Evolutionary conservation across 2,329 filamentous ascomycete species (phyloP), one percentile per base, ranked within the genome.

Genomic region (Pseudocercospora vitis): DNA sequence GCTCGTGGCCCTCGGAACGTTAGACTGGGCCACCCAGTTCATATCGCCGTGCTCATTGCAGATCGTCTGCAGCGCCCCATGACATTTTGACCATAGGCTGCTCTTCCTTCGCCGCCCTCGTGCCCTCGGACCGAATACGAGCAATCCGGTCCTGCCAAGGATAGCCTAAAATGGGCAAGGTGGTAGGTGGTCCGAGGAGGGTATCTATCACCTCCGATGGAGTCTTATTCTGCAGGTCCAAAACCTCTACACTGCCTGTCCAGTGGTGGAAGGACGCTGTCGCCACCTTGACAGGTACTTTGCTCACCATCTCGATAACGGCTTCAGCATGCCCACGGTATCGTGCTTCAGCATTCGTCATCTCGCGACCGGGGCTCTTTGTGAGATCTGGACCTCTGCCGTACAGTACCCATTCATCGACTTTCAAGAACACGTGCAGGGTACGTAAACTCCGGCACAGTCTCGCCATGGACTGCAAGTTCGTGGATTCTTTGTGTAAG

Each of bases 391-490:
- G 48, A 1, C 52, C 40, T 32, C 12, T 40, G 0, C 52, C 52
- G 26, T 48, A 55, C 32, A 55, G 14, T 2, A 51, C 7, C 52
- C 52, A 55, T 14, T 55, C 52, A 48, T 55, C 52, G 2, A 55
- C 44, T n/a, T 55, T 55, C 9, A 55, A 21, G 33, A 45, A 55
- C 1, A 55, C 11, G 16, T 55, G 52, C 9, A 50, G 16, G 3
- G 48, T 55, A 7, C 48, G n/a, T 19, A 55, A 8, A 24, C 19
- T 44, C 5, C 40, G 31, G 16, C 52, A 55, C 3, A 55, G 18
- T 0, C 12, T 33, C 6, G 23, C 24, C 16, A 55, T 32, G 4
- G 24, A 9, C 11, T 24, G n/a, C 24, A 55, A 28, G 18, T 50
- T 55, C n/a, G 45, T 33, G 4, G 32, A 32, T 18, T 55, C 52